These are phyloP conservation scores for Fusarium sp. DNA, from an alignment of 2,329 filamentous ascomycete genomes.

Conservation along the genomic window DNA sequence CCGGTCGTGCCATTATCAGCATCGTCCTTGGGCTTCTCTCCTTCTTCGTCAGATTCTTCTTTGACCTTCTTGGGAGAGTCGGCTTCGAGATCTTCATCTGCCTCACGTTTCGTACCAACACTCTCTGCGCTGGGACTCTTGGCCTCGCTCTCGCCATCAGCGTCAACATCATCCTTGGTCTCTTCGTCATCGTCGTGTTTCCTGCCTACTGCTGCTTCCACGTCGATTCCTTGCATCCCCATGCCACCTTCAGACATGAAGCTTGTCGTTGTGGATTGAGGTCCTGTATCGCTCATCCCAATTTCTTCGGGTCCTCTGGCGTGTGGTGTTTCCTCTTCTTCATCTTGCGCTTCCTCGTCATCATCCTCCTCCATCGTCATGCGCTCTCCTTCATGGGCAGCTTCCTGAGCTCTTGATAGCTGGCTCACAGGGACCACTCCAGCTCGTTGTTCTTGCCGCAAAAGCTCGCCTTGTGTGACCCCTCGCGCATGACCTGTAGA, in stretches of 20 bases:
- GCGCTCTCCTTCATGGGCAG: slow-evolving; percentile 45
- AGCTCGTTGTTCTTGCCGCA: slow-evolving; percentile 87
- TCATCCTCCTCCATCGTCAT: slow-evolving; percentile 46
- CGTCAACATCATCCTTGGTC: slow-evolving; percentile 28
- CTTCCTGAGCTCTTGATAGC: slow-evolving; percentile 58
- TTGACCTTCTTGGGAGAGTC: slow-evolving; percentile 62
- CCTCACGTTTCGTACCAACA: slow-evolving; percentile 66
- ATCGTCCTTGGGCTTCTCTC: slow-evolving; percentile 52
- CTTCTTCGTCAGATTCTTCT: slow-evolving; percentile 54
- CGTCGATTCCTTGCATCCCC: slow-evolving; percentile 67
- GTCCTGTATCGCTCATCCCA: slow-evolving; percentile 87
- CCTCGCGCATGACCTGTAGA: slow-evolving; percentile 64
- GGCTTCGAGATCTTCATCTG: slow-evolving; percentile 60
- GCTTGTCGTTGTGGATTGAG: slow-evolving; percentile 65
- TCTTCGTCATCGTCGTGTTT: slow-evolving; percentile 53
- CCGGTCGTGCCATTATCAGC: slow-evolving; percentile 4
- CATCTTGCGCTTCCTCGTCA: slow-evolving; percentile 54
- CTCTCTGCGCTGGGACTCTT: slow-evolving; percentile 49
- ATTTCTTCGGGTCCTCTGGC: slow-evolving; percentile 87
- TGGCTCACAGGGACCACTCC: slow-evolving; percentile 79
- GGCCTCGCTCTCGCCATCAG: slow-evolving; percentile 45
- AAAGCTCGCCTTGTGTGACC: slow-evolving; percentile 84
- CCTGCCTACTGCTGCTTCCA: slow-evolving; percentile 71
- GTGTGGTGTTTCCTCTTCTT: slow-evolving; percentile 75
- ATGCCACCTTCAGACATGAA: slow-evolving; percentile 56